Base-by-base conservation (phyloP, 2,329 filamentous ascomycete species). In the Talaromyces pinophilus region DNA sequence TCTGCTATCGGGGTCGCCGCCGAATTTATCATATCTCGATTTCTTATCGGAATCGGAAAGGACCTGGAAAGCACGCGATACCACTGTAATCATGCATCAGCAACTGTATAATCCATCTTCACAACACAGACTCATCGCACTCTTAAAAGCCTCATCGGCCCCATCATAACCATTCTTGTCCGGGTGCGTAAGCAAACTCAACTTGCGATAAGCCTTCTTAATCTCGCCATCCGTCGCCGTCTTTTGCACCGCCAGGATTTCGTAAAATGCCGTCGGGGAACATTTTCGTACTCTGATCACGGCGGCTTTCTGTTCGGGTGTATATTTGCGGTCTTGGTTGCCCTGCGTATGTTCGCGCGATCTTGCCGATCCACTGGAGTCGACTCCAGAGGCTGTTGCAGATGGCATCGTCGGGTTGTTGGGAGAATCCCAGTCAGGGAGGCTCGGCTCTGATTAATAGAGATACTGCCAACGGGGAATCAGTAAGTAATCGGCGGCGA, bases 161-260 rank as follows among this genome's bases (percentile, higher is more conserved):
- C 96, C 88, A 44, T 94, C 90, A 78, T 97, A 93, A 61, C 93
- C 93, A 84, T 99, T 99, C 84, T 99, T 99, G 84, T 99, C 95
- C 69, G 95, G 95, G 83, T 99, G 95, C 67, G 95, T 99, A 75
- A 98, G 85, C 74, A 99, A 83, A 76, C 91, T 95, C 77, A 96
- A 86, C 82, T 97, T 98, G 75, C 94, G 88, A 81, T 99, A 99
- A 6, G 95, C 94, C 83, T 98, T 98, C 80, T 98, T 99, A 77
- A 99, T 93, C 74, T 98, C 94, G 69, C 84, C 80, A 72, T 98
- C 94, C 59, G 88, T 88, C 60, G 82, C 80, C 69, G 90, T 88
- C 69, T 84, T 83, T 72, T 90, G 86, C 59, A 97, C 81, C 25
- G 88, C 89, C 38, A 99, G 82, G 72, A 99, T 98, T 77, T 98